These are phyloP conservation scores for Fusarium tuaranense DNA, from an alignment of 2,329 filamentous ascomycete species.

Conservation along the genomic window DNA sequence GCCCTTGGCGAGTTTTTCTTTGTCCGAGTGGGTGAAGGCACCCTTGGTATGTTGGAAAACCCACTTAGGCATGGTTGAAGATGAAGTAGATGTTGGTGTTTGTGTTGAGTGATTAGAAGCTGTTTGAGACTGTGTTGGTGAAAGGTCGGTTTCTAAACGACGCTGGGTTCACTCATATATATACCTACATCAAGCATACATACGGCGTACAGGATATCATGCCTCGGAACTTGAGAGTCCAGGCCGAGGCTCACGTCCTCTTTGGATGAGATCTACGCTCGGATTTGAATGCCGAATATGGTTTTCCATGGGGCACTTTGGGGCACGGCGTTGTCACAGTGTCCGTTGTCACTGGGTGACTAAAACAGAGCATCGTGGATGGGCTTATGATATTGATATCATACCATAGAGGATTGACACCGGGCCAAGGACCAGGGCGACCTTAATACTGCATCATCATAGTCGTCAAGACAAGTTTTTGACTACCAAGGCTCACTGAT, in stretches of 20 bases:
- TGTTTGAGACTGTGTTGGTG: neutral
- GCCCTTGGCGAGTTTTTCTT: neutral
- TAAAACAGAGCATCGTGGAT: constrained; percentile 3
- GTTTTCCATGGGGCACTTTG: neutral
- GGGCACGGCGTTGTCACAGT: neutral
- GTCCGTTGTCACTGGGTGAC: neutral
- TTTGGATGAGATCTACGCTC: neutral
- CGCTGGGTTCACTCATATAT: neutral
- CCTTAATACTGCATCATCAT: neutral
- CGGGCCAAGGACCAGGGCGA: neutral
- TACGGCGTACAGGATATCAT: neutral
- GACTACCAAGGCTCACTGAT: too few relatives aligned
- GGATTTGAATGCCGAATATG: neutral
- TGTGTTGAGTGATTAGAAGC: neutral
- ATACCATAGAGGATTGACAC: neutral
- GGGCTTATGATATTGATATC: constrained; percentile 8
- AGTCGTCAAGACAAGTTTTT: neutral
- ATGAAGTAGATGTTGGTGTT: neutral
- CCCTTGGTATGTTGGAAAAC: neutral
- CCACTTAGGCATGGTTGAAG: neutral
- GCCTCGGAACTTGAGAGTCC: neutral
- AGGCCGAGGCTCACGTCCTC: neutral
- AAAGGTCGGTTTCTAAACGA: neutral
- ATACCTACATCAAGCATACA: neutral
- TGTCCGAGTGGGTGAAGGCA: neutral